phyloP scores from a whole-genome alignment of 1,139 yeast genomes.

The Candida sp. region DNA sequence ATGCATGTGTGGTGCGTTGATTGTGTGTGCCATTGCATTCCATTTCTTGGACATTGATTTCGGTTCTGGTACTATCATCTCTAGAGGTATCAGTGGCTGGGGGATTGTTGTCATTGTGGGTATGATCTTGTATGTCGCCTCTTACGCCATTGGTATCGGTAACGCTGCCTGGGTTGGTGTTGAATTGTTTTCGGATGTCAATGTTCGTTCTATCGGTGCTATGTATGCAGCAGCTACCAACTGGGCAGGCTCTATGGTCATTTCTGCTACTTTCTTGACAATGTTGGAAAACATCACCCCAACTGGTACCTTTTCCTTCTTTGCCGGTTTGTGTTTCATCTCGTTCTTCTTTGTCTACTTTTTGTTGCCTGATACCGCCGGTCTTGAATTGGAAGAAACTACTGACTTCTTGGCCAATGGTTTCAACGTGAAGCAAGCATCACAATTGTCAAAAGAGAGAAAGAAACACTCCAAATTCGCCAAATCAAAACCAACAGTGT shows the following conservation, averaged over 20 bases:
- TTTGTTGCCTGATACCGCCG: constrained; percentile 92
- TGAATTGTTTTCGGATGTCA: constrained; percentile 86
- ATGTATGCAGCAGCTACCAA: constrained; percentile 93
- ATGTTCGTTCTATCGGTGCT: constrained; percentile 91
- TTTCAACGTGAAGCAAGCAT: constrained; percentile 79
- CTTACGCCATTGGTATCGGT: constrained; percentile 94
- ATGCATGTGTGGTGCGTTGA: constrained; percentile 77
- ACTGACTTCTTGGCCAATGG: constrained; percentile 81
- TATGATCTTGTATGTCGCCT: constrained; percentile 87
- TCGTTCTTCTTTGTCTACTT: constrained; percentile 77
- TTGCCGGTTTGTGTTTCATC: constrained; percentile 78
- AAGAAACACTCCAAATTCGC: constrained; percentile 25
- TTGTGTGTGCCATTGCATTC: constrained; percentile 86
- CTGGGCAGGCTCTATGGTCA: constrained; percentile 94
- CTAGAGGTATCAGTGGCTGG: constrained; percentile 73
- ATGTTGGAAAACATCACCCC: constrained; percentile 95
- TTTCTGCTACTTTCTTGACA: constrained; percentile 90
- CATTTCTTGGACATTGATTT: constrained; percentile 74
- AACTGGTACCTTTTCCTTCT: constrained; percentile 90
- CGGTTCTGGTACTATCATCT: constrained; percentile 45
- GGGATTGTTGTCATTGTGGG: constrained; percentile 84
- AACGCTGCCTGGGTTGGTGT: constrained; percentile 99
- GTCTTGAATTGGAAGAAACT: constrained; percentile 90
- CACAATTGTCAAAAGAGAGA: constrained; percentile 61
- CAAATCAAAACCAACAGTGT: constrained; percentile 9